A percentile compares a stretch with the other conserved stretches of the same genome.
Evolutionary conservation across 1,284 basidiomycete genomes (phyloP).

Genomic region (Paramarasmius palmivorus): DNA sequence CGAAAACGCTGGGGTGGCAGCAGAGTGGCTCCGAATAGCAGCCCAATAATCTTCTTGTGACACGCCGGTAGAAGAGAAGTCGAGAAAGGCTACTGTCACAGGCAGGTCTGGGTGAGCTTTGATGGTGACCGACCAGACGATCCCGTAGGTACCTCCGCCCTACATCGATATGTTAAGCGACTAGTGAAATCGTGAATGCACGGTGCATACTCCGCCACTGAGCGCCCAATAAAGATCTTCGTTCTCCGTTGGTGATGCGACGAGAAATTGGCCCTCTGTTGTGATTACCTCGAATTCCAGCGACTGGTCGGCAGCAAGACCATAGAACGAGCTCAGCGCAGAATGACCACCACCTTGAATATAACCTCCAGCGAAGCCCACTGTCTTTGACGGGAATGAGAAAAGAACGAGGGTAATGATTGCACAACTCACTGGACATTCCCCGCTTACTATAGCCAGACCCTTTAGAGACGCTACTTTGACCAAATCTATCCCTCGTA

Average conservation of each 20-base stretch:
- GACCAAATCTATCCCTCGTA: slow-evolving; percentile 16
- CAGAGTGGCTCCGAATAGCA: slow-evolving; percentile 13
- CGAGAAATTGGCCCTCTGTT: slow-evolving; percentile 15
- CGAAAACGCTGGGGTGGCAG: slow-evolving; percentile 9
- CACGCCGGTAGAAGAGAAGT: slow-evolving; percentile 13
- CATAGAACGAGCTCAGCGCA: slow-evolving; percentile 17
- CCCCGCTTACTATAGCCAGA: slow-evolving; percentile 21
- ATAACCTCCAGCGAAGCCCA: slow-evolving; percentile 27
- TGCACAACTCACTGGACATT: slow-evolving; percentile 23
- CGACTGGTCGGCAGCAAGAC: slow-evolving; percentile 25
- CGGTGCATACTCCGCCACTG: slow-evolving; percentile 18
- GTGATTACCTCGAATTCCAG: slow-evolving; percentile 24
- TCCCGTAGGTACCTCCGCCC: slow-evolving; percentile 20
- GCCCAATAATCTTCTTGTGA: slow-evolving; percentile 16
- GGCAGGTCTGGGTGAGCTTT: slow-evolving; percentile 18
- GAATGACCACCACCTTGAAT: slow-evolving; percentile 25
- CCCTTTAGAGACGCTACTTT: slow-evolving; percentile 16
- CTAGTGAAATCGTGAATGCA: neutral
- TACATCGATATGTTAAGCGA: slow-evolving; percentile 6
- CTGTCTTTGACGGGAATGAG: slow-evolving; percentile 17
- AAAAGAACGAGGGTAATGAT: neutral
- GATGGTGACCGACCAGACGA: slow-evolving; percentile 20
- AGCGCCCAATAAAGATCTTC: slow-evolving; percentile 21
- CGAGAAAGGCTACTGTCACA: slow-evolving; percentile 7
- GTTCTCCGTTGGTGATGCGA: slow-evolving; percentile 18